Base-by-base conservation (phyloP, 2,329 filamentous ascomycete species). In the Monilinia aucupariae region DNA sequence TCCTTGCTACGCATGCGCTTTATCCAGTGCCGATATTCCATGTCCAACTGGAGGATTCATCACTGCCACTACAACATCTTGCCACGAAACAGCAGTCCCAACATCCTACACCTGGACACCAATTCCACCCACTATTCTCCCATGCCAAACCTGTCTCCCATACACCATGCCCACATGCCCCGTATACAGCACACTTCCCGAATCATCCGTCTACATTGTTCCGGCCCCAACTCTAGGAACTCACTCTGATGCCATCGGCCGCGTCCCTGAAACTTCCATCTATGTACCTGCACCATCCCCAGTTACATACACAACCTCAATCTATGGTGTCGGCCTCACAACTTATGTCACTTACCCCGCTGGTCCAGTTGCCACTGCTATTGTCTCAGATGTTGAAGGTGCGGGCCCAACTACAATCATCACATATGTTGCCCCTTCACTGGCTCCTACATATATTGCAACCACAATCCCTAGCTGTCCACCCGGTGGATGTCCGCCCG, bases 101-200 rank as follows among this genome's bases (percentile, higher is more conserved):
- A 53, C 61, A 34, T 58, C 63, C 8, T 66, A 66, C 53, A 66
- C 65, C 10, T 61, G 59, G 59, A 47, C n/a, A 37, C 63, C 63
- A 25, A 13, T 53, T 13, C 56, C 60, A 41, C 65, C 65, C 0
- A 62, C 60, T 7, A 45, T 66, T 25, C 25, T 61, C 1, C 63
- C 63, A 15, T 65, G 65, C 56, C 50, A 34, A 9, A 66, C 63
- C 9, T 65, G 65, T 50, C 50, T 65, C 10, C 65, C 63, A 59
- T 66, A 66, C 20, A 66, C 63, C 3, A 53, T 66, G 39, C 60
- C 65, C 7, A 66, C 65, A 17, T 66, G 61, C 32, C 65, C 65
- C 13, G 63, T 50, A 20, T 65, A 63, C 53, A 63, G 56, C 4
- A 55, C 59, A n/a, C 49, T 61, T 7, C 37, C 59, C 22, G 20